Evolutionary conservation across 768 basidiomycete species (phyloP).

Genomic region (Lactarius hengduanensis): DNA sequence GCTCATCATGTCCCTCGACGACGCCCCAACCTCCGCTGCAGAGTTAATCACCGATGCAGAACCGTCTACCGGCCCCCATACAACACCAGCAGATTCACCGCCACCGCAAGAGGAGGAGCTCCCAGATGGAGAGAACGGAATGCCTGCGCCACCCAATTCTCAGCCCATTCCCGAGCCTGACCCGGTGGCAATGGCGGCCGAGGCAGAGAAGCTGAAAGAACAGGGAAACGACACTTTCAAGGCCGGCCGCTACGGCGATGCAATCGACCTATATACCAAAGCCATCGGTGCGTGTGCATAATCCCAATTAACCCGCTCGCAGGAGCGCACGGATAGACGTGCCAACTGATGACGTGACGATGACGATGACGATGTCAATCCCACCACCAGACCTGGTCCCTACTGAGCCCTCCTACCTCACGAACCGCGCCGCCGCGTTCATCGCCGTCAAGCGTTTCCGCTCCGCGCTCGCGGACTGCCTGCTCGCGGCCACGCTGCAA

Average conservation of each 20-base stretch:
- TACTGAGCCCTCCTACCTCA: constrained; percentile 69
- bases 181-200: constrained; percentile 40
- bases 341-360: background rate
- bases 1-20: constrained; percentile 17
- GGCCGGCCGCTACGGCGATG: constrained; percentile 58
- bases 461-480: constrained; percentile 75
- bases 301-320: background rate
- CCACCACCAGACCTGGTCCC: constrained; percentile 32
- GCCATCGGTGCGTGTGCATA: constrained; percentile 57
- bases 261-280: constrained; percentile 71
- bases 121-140: background rate
- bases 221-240: constrained; percentile 76
- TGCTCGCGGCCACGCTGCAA: constrained; percentile 67
- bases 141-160: constrained; percentile 1
- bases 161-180: constrained; percentile 24
- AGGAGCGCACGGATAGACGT: background rate
- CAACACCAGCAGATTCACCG: constrained; percentile 12
- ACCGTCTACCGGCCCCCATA: background rate
- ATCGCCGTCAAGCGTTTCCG: constrained; percentile 80
- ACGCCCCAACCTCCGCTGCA: constrained; percentile 3
- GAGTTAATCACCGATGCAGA: background rate
- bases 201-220: constrained; percentile 68
- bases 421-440: constrained; percentile 84
- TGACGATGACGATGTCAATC: background rate
- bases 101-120: background rate